These are phyloP conservation scores for Nigrospora osmanthi DNA, from an alignment of 2,329 filamentous ascomycete species.

Conservation along the genomic window DNA sequence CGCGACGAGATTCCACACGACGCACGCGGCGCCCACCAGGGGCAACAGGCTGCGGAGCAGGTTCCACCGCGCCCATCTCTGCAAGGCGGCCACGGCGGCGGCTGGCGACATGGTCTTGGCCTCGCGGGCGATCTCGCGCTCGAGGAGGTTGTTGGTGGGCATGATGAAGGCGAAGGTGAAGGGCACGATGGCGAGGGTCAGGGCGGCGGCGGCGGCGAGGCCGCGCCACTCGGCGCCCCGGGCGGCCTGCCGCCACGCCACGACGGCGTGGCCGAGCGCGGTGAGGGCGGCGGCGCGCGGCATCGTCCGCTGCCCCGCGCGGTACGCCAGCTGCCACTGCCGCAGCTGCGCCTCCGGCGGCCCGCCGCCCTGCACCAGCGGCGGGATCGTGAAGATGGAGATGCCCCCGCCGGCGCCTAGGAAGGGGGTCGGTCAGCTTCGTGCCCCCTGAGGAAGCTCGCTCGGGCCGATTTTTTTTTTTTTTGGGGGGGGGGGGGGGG, in stretches of 20 bases:
- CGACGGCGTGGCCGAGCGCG: slow-evolving; percentile 25
- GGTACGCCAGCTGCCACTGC: slow-evolving; percentile 29
- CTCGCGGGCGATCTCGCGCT: neutral
- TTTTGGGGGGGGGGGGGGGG: too few species aligned
- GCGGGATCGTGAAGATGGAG: slow-evolving; percentile 26
- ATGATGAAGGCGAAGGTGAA: slow-evolving; percentile 30
- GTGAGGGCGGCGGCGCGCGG: slow-evolving; percentile 25
- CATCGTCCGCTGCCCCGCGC: slow-evolving; percentile 26
- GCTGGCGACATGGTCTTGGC: neutral
- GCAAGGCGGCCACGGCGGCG: neutral
- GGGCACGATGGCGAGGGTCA: slow-evolving; percentile 29
- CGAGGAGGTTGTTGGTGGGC: slow-evolving; percentile 25
- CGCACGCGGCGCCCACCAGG: neutral
- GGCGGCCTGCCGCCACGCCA: slow-evolving; percentile 23
- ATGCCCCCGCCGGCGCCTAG: slow-evolving; percentile 27
- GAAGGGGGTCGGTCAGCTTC: neutral
- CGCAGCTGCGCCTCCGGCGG: slow-evolving; percentile 19
- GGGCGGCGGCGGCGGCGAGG: slow-evolving; percentile 20
- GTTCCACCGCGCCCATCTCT: neutral
- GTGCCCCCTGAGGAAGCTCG: too few species aligned
- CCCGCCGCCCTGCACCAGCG: slow-evolving; percentile 15
- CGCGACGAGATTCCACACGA: neutral
- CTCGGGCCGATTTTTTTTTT: too few species aligned
- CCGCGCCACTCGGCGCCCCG: slow-evolving; percentile 23
- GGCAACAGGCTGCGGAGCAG: neutral